phyloP scores from a whole-genome alignment of 306 rosid species.

The Cucumis hystrix region DNA sequence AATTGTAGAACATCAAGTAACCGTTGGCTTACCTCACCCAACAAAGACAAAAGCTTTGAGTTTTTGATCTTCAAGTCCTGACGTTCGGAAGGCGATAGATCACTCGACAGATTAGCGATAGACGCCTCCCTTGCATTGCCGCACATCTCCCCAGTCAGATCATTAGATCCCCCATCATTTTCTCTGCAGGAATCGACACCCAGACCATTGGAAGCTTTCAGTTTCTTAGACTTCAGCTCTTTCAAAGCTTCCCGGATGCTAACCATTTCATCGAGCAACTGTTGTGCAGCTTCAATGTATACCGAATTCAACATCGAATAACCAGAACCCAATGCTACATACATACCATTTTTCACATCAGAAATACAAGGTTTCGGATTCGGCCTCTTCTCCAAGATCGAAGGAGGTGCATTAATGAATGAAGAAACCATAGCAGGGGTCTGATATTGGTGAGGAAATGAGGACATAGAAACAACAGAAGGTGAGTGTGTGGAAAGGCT shows the following conservation, averaged over 20 bases:
- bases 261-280: slow-evolving; percentile 73
- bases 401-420: slow-evolving; percentile 23
- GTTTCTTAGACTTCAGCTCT: slow-evolving; percentile 39
- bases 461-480: slow-evolving; percentile 29
- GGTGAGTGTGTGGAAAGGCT: slow-evolving; percentile 62
- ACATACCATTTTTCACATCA: slow-evolving; percentile 5
- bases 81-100: slow-evolving; percentile 50
- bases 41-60: slow-evolving; percentile 62
- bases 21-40: slow-evolving; percentile 56
- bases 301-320: slow-evolving; percentile 26
- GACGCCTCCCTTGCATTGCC: slow-evolving; percentile 33
- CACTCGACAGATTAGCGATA: slow-evolving; percentile 24
- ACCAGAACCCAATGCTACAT: slow-evolving; percentile 20
- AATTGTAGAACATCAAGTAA: not conserved
- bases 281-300: slow-evolving; percentile 64
- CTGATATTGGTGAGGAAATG: slow-evolving; percentile 5
- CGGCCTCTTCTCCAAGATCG: slow-evolving; percentile 17
- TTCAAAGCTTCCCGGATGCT: slow-evolving; percentile 59
- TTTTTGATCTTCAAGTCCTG: slow-evolving; percentile 62
- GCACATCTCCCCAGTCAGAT: slow-evolving; percentile 29
- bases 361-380: not conserved
- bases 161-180: slow-evolving; percentile 33
- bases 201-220: slow-evolving; percentile 17
- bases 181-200: slow-evolving; percentile 31
- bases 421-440: slow-evolving; percentile 17